Base-by-base conservation (phyloP, 495 filamentous ascomycete species). In the Podospora bellae-mahoneyi region DNA sequence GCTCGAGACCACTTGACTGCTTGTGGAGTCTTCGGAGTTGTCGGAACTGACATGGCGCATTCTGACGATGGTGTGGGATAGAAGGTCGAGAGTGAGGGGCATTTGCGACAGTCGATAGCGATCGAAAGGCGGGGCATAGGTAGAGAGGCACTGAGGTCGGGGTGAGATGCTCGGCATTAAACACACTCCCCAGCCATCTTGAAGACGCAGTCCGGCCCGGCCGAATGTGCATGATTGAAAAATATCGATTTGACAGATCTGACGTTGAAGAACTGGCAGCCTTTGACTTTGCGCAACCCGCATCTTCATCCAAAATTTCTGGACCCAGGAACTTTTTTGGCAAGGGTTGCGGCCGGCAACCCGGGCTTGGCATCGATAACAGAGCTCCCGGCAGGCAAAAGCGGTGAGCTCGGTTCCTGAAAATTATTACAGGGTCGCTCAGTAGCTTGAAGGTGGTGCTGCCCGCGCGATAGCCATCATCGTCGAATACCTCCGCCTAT, bases 141-240 rank as follows among this genome's bases (percentile, higher is more conserved):
- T 82, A 84, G 0, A 81, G 62, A 58, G 82, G 81, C 6, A 80
- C 77, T 57, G 79, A 66, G 58, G 71, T 39, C 9, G 74, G 68
- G n/a, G 66, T 62, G 44, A 23, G 62, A 15, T 73, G 77, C 64
- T 83, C 82, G 15, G 83, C 54, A 55, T 74, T 75, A 20, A 83
- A 76, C 10, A 77, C 79, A 4, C 72, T 78, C 7, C 77, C 73
- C n/a, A 83, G 70, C 78, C 78, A 81, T 79, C 76, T 74, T 23
- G 73, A 73, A 26, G 68, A 68, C 4, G 75, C 64, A 10, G 72
- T 59, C 30, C 71, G 72, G 60, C 68, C 66, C 2, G 71, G 53
- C 9, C 74, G 66, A 69, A 78, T 78, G 9, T 56, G 67, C 64
- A 64, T 68, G 61, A 32, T 60, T 20, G 20, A n/a, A 23, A 55